Conservation (phyloP, 2,329 filamentous ascomycete species). For the Blastomyces percursus region DNA sequence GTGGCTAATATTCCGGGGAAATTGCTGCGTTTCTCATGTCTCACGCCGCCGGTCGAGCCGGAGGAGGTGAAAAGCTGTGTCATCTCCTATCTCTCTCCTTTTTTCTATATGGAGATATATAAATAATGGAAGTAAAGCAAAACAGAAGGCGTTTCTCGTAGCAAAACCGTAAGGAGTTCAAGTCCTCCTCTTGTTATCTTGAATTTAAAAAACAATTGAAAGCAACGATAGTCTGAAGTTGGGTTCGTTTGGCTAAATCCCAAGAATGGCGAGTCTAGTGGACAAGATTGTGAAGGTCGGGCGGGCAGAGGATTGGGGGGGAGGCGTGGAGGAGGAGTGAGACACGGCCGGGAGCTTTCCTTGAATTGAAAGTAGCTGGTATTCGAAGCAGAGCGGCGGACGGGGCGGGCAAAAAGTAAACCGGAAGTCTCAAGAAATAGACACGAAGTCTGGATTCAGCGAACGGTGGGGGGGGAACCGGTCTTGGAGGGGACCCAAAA, state of each 20-base stretch:
- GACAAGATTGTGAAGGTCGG: background rate
- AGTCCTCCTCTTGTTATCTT: background rate
- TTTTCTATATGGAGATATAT: background rate
- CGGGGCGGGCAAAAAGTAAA: background rate
- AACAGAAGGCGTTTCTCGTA: background rate
- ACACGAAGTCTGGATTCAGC: background rate
- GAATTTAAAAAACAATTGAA: background rate
- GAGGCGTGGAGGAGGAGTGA: background rate
- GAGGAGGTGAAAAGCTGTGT: conserved; percentile 37
- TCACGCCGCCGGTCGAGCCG: conserved; percentile 27
- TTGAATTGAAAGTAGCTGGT: background rate
- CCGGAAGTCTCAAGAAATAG: background rate
- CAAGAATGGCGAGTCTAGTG: background rate
- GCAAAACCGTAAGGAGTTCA: background rate
- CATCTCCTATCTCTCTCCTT: conserved; percentile 18
- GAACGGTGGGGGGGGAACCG: background rate
- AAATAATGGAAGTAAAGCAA: background rate
- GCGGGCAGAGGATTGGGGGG: background rate
- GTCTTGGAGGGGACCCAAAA: too few relatives aligned
- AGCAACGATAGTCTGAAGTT: background rate
- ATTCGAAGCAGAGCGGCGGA: background rate
- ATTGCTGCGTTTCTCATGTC: conserved; percentile 36
- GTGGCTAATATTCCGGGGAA: conserved; percentile 37
- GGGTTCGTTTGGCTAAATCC: background rate
- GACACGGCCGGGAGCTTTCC: background rate